Conservation (phyloP, 2,329 filamentous ascomycete species). For the Knoxdaviesia proteae region DNA sequence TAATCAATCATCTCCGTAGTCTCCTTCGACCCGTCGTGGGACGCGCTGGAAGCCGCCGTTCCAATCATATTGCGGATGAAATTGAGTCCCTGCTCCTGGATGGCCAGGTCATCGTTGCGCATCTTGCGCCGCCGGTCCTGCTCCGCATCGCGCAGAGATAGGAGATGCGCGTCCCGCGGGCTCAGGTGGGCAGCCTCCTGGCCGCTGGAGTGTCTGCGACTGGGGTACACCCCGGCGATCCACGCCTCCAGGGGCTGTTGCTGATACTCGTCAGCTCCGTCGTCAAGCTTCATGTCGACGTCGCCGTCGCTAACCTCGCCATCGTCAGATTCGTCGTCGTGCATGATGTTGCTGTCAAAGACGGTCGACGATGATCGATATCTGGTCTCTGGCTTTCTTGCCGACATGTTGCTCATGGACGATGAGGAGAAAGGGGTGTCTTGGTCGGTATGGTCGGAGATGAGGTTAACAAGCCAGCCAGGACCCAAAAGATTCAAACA, state of each 20-base stretch:
- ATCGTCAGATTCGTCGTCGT: constrained; percentile 22
- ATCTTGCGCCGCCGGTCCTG: constrained; percentile 45
- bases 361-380: no score
- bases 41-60: background rate
- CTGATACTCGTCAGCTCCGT: constrained; percentile 26
- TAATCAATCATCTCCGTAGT: constrained; percentile 65
- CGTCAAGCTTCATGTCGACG: constrained; percentile 30
- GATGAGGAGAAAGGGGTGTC: no score
- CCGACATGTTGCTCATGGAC: no score
- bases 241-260: constrained; percentile 3
- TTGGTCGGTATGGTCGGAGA: constrained; percentile 38
- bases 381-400: no score
- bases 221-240: no score
- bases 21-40: constrained; percentile 23
- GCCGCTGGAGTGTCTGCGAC: background rate
- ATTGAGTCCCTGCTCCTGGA: constrained; percentile 80
- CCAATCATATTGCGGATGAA: constrained; percentile 71
- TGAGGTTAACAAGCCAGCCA: constrained; percentile 61
- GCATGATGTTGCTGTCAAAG: constrained; percentile 36
- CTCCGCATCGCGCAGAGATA: constrained; percentile 38
- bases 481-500: constrained; percentile 60
- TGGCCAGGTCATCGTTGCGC: constrained; percentile 57
- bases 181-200: constrained; percentile 28
- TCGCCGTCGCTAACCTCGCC: constrained; percentile 9
- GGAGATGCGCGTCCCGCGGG: constrained; percentile 4